Conservation (phyloP, 257 asterid species). For the Lantana camara region DNA sequence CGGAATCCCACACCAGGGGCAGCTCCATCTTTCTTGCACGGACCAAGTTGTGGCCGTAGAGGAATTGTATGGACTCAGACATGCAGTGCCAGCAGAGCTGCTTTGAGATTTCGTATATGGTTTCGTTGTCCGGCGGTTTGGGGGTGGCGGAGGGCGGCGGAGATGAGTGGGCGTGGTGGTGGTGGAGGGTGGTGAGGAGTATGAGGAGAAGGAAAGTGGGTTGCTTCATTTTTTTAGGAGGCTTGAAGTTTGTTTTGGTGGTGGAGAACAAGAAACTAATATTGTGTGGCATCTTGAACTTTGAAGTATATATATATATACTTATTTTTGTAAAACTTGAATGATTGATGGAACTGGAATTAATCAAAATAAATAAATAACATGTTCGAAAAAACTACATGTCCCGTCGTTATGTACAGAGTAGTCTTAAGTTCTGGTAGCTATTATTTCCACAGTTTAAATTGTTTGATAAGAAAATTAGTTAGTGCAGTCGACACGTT, state of each 20-base stretch:
- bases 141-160: conserved; percentile 12
- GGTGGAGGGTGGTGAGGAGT: conserved; percentile 23
- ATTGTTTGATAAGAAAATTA: too few relatives aligned
- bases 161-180: conserved; percentile 3
- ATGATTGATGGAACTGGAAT: too few relatives aligned
- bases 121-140: conserved; percentile 40
- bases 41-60: conserved; percentile 67
- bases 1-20: conserved; percentile 67
- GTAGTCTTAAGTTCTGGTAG: too few relatives aligned
- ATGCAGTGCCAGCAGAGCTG: conserved; percentile 61
- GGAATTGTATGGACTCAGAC: conserved; percentile 55
- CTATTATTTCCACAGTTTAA: too few relatives aligned
- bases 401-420: too few relatives aligned
- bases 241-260: neutral
- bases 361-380: too few relatives aligned
- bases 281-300: too few relatives aligned
- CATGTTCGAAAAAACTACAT: too few relatives aligned
- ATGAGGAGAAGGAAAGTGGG: conserved; percentile 10
- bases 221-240: conserved; percentile 25
- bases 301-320: neutral
- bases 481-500: too few relatives aligned
- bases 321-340: too few relatives aligned
- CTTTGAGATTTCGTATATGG: conserved; percentile 51
- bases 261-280: conserved; percentile 9
- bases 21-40: conserved; percentile 59